These are phyloP conservation scores for Corchorus olitorius DNA, from an alignment of 345 rosid genomes.

Conservation along the genomic window DNA sequence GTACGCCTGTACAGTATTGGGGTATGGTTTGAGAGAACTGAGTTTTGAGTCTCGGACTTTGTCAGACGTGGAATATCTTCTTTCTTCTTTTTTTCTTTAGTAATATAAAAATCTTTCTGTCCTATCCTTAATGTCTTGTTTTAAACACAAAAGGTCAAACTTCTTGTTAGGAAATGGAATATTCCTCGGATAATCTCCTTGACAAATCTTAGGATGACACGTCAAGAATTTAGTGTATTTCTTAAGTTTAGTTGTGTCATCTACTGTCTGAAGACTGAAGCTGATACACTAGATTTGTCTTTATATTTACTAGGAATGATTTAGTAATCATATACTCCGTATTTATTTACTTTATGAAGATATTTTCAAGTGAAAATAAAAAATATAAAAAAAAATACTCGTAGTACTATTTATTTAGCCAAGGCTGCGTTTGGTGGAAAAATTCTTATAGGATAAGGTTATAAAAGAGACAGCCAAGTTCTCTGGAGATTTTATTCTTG, in stretches of 20 bases:
- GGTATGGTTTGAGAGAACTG: conserved; percentile 12
- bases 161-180: neutral
- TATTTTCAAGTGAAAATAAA: neutral
- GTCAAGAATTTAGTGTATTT: neutral
- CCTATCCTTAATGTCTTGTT: neutral
- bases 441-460: neutral
- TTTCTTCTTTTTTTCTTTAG: neutral
- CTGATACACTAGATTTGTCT: neutral
- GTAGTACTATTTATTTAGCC: no score
- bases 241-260: neutral
- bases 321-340: neutral
- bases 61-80: neutral
- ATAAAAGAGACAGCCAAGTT: neutral
- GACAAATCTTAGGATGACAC: neutral
- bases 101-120: neutral
- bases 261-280: neutral
- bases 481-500: neutral
- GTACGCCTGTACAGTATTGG: no score
- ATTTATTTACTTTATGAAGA: neutral
- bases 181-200: neutral
- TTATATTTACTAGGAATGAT: neutral
- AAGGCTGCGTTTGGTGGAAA: neutral
- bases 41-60: conserved; percentile 22
- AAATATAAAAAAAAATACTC: neutral
- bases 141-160: neutral